Evolutionary conservation across 2,329 filamentous ascomycete genomes (phyloP).

Genomic region (Blastomyces emzantsi): DNA sequence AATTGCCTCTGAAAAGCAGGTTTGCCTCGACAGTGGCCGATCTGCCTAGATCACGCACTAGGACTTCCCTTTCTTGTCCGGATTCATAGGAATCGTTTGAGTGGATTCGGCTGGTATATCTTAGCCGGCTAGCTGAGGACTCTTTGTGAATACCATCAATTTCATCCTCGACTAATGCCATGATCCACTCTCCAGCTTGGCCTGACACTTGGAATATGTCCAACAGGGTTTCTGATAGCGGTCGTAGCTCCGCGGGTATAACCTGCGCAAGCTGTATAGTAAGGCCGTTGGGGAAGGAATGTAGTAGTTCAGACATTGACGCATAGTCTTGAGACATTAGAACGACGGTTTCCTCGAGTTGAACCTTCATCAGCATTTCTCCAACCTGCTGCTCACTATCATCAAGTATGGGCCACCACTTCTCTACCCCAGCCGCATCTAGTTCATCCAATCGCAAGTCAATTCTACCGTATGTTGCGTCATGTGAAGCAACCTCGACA

Average conservation of each 20-base stretch:
- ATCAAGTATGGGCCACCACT: slow-evolving; percentile 78
- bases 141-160: slow-evolving; percentile 89
- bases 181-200: slow-evolving; percentile 77
- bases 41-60: slow-evolving; percentile 55
- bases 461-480: slow-evolving; percentile 49
- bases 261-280: slow-evolving; percentile 76
- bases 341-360: slow-evolving; percentile 82
- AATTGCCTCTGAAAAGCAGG: slow-evolving; percentile 89
- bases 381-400: slow-evolving; percentile 67
- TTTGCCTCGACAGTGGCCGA: slow-evolving; percentile 73
- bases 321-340: slow-evolving; percentile 79
- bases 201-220: slow-evolving; percentile 95
- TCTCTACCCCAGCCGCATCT: slow-evolving; percentile 68
- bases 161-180: slow-evolving; percentile 88
- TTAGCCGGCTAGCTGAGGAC: slow-evolving; percentile 54
- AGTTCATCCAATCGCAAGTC: slow-evolving; percentile 73
- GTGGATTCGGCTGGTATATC: slow-evolving; percentile 55
- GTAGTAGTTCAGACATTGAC: slow-evolving; percentile 69
- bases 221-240: slow-evolving; percentile 74
- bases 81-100: slow-evolving; percentile 52
- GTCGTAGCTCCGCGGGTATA: slow-evolving; percentile 66
- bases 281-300: slow-evolving; percentile 73
- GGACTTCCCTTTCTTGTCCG: slow-evolving; percentile 48
- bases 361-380: slow-evolving; percentile 73
- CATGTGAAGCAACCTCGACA: slow-evolving; percentile 40